These are phyloP conservation scores for Calonectria hawksworthii DNA, from an alignment of 2,329 filamentous ascomycete species.

Conservation along the genomic window DNA sequence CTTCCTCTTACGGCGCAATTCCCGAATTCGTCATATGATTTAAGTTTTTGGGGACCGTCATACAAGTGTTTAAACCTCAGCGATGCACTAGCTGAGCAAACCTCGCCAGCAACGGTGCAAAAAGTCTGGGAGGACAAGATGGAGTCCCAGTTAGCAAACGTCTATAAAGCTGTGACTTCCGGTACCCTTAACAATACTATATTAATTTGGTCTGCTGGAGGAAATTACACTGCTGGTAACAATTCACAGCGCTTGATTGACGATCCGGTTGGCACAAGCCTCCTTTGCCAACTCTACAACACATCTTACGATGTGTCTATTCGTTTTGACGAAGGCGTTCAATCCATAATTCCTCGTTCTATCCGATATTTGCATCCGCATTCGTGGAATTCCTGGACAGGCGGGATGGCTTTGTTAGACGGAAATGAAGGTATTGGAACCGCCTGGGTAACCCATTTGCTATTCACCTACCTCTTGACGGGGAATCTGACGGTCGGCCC, in stretches of 20 bases:
- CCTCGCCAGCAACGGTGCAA: neutral
- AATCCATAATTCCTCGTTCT: neutral
- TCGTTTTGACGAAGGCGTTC: neutral
- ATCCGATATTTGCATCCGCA: neutral
- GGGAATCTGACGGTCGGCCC: neutral
- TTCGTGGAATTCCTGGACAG: rapidly evolving
- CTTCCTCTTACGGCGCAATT: neutral
- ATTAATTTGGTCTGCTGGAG: too few species aligned
- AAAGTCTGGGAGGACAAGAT: neutral
- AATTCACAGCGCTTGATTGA: too few species aligned
- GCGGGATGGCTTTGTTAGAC: too few species aligned
- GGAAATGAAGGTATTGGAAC: neutral
- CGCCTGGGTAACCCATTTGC: neutral
- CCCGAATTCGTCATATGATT: neutral
- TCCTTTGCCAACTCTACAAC: neutral
- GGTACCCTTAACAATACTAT: too few species aligned
- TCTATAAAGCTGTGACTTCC: too few species aligned
- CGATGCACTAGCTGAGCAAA: neutral
- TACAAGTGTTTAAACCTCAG: neutral
- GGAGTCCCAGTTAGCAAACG: too few species aligned
- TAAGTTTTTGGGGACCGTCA: neutral
- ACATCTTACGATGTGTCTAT: neutral
- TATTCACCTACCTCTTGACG: neutral
- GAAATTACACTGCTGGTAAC: too few species aligned
- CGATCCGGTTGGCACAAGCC: neutral